These are phyloP conservation scores for Talaromyces sp. DNA, from an alignment of 2,329 filamentous ascomycete species.

Conservation along the genomic window DNA sequence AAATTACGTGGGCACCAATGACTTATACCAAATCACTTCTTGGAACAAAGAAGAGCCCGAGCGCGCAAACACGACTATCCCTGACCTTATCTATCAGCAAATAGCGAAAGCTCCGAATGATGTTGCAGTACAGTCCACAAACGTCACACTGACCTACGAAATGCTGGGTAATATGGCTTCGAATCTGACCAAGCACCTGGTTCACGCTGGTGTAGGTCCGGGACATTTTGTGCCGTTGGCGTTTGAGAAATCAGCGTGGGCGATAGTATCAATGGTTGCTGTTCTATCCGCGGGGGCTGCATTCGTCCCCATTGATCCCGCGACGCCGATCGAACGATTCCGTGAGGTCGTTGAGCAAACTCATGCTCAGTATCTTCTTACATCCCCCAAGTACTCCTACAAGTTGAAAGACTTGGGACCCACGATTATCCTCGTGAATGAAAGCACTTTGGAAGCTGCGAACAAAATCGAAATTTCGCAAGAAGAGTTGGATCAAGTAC, in stretches of 20 bases:
- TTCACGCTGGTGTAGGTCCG: constrained; percentile 28
- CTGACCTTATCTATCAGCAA: not conserved
- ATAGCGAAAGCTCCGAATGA: not conserved
- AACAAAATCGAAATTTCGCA: not conserved
- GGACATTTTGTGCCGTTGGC: constrained; percentile 23
- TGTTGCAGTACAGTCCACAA: constrained; percentile 24
- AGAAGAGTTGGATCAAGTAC: not conserved
- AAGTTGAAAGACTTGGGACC: not conserved
- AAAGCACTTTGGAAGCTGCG: not conserved
- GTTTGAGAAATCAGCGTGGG: constrained; percentile 20
- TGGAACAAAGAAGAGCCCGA: not conserved
- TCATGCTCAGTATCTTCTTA: not conserved
- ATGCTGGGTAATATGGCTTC: constrained; percentile 28
- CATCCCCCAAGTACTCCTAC: constrained; percentile 14
- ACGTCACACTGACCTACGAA: constrained; percentile 24
- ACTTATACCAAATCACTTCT: not conserved
- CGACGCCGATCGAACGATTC: not conserved
- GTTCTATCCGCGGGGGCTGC: constrained; percentile 20
- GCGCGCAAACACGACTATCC: not conserved
- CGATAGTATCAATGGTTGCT: constrained; percentile 17
- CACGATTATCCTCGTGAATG: not conserved
- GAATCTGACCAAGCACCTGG: constrained; percentile 27
- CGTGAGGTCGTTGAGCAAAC: not conserved
- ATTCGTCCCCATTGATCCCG: constrained; percentile 11
- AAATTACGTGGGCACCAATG: not conserved